Evolutionary conservation across 768 basidiomycete genomes (phyloP).

Genomic region (Tylopilus sp.): DNA sequence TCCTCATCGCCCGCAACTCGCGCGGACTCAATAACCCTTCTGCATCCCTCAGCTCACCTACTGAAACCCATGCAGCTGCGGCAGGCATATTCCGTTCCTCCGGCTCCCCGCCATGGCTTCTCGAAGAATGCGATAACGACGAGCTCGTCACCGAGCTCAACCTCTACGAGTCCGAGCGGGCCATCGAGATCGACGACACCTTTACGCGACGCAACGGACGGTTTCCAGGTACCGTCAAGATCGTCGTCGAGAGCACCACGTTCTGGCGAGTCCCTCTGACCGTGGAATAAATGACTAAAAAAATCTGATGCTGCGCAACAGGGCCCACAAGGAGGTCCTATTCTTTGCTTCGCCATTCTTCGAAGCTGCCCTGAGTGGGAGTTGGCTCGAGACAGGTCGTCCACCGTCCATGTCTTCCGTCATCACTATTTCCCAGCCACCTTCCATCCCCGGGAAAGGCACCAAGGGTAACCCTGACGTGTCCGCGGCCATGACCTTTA

Average conservation of each 20-base stretch:
- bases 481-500: conserved; percentile 54
- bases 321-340: conserved; percentile 89
- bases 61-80: conserved; percentile 85
- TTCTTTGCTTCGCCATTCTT: conserved; percentile 96
- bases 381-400: conserved; percentile 88
- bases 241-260: conserved; percentile 82
- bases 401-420: conserved; percentile 78
- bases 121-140: conserved; percentile 71
- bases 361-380: conserved; percentile 83
- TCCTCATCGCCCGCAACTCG: conserved; percentile 85
- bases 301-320: conserved; percentile 24
- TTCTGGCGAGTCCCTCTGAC: conserved; percentile 68
- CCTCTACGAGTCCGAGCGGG: conserved; percentile 61
- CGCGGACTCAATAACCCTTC: conserved; percentile 72
- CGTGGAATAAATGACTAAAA: not conserved
- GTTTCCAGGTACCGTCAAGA: conserved; percentile 87
- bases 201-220: conserved; percentile 58
- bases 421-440: conserved; percentile 80
- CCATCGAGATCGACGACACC: conserved; percentile 78
- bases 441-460: conserved; percentile 46
- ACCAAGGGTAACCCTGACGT: conserved; percentile 34
- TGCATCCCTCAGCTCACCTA: conserved; percentile 78
- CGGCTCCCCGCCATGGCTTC: conserved; percentile 74
- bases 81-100: conserved; percentile 81
- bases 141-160: conserved; percentile 68